Evolutionary conservation across 208 protist genomes (phyloP).

Genomic region (Trypanosoma congolense): DNA sequence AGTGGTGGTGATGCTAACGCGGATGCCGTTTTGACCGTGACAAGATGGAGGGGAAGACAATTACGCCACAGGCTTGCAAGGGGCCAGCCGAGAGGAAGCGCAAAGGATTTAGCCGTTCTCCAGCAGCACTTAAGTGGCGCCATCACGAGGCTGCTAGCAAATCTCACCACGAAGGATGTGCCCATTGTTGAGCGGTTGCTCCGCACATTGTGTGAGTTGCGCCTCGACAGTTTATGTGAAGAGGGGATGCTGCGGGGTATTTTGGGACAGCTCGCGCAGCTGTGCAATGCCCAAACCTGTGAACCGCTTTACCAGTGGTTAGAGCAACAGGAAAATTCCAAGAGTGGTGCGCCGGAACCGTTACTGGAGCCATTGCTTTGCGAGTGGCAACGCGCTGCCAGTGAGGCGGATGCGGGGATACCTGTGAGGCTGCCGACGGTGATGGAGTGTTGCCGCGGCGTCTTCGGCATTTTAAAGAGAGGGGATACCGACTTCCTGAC

Average conservation of each 20-base stretch:
- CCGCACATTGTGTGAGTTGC: slow-evolving; percentile 5
- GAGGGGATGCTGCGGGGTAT: neutral
- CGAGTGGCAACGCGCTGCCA: slow-evolving; percentile 5
- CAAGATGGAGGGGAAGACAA: too few relatives aligned
- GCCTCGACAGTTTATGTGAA: neutral
- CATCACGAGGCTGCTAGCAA: neutral
- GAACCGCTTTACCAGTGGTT: slow-evolving; percentile 8
- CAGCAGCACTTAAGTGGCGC: slow-evolving; percentile 12
- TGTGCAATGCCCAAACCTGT: slow-evolving; percentile 7
- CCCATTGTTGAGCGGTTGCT: slow-evolving; percentile 3
- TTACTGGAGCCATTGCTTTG: slow-evolving; percentile 9
- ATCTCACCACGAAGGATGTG: slow-evolving; percentile 2
- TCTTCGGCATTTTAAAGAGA: slow-evolving; percentile 3
- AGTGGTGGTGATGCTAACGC: neutral
- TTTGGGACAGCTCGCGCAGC: slow-evolving; percentile 1
- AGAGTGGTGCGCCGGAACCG: neutral
- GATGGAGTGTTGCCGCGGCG: slow-evolving; percentile 9
- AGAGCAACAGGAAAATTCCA: neutral
- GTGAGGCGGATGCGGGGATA: slow-evolving; percentile 12
- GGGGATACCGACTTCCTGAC: neutral
- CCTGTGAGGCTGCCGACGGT: slow-evolving; percentile 5
- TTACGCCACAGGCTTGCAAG: too few relatives aligned
- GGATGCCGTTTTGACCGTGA: neutral
- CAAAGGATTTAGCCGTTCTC: slow-evolving; percentile 1
- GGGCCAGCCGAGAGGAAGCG: neutral